Evolutionary conservation across 257 asterid genomes (phyloP).

Genomic region (Salvia miltiorrhiza): DNA sequence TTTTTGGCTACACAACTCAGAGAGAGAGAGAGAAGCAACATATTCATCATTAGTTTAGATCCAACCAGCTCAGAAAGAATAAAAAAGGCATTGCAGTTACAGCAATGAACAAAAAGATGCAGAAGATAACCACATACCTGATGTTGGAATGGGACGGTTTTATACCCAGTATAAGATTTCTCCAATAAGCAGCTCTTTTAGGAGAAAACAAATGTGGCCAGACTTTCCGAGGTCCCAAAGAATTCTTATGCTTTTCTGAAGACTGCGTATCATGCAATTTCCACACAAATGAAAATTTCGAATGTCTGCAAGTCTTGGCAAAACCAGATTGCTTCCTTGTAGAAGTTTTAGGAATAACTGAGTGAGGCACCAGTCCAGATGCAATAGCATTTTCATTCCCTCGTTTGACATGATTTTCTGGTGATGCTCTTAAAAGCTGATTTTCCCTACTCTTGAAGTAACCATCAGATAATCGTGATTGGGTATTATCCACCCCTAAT

Average conservation of each 20-base stretch:
- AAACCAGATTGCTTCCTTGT: conserved; percentile 47
- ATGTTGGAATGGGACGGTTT: conserved; percentile 35
- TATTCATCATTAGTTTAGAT: conserved; percentile 21
- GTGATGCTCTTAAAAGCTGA: conserved; percentile 78
- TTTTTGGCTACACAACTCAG: conserved; percentile 52
- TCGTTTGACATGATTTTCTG: conserved; percentile 36
- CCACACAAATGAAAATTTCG: conserved; percentile 73
- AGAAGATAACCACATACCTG: conserved; percentile 43
- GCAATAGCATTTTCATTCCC: conserved; percentile 32
- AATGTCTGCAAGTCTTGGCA: conserved; percentile 38
- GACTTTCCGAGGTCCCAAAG: conserved; percentile 41
- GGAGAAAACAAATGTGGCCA: conserved; percentile 56
- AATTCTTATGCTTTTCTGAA: conserved; percentile 42
- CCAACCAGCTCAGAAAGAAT: conserved; percentile 9
- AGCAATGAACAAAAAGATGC: conserved; percentile 15
- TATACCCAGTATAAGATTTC: conserved; percentile 41
- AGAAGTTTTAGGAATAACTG: conserved; percentile 27
- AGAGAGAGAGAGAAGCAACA: conserved; percentile 9
- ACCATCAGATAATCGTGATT: conserved; percentile 50
- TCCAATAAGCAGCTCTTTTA: conserved; percentile 67
- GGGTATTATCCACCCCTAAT: conserved; percentile 34
- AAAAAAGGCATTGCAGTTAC: neutral
- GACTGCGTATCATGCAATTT: conserved; percentile 47
- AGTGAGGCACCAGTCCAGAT: conserved; percentile 30
- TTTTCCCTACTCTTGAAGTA: conserved; percentile 79